phyloP scores from a whole-genome alignment of 257 asterid genomes.

The Galeopsis tetrahit region DNA sequence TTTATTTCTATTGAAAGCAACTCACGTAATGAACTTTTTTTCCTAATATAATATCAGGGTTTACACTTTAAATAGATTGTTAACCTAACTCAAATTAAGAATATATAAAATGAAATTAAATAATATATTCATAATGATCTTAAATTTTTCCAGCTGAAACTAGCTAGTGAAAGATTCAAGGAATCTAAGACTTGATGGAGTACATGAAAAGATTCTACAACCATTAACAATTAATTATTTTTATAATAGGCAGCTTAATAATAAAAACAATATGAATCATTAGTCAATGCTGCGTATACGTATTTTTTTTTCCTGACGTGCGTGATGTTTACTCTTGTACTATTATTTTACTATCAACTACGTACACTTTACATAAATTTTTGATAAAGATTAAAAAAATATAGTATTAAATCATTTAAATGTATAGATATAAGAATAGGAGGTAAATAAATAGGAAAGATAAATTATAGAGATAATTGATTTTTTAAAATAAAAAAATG shows the following conservation, averaged over 20 bases:
- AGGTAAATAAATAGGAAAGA: too few species aligned
- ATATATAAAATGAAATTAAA: background rate
- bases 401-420: too few species aligned
- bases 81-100: conserved; percentile 17
- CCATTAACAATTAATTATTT: background rate
- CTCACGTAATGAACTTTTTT: too few species aligned
- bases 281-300: background rate
- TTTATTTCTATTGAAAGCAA: too few species aligned
- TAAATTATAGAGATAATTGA: too few species aligned
- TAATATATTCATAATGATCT: background rate
- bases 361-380: background rate
- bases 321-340: background rate
- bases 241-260: background rate
- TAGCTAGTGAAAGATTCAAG: conserved; percentile 32
- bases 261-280: background rate
- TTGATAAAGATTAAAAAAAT: too few species aligned
- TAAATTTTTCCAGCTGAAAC: background rate
- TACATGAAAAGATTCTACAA: background rate
- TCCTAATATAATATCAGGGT: too few species aligned
- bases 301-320: background rate
- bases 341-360: background rate
- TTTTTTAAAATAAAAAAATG: too few species aligned
- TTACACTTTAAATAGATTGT: too few species aligned
- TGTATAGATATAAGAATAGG: too few species aligned
- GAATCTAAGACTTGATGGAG: conserved; percentile 33